Evolutionary conservation across 257 asterid genomes (phyloP), one percentile per base, ranked within the genome.

Genomic region (Nicotiana undulata): DNA sequence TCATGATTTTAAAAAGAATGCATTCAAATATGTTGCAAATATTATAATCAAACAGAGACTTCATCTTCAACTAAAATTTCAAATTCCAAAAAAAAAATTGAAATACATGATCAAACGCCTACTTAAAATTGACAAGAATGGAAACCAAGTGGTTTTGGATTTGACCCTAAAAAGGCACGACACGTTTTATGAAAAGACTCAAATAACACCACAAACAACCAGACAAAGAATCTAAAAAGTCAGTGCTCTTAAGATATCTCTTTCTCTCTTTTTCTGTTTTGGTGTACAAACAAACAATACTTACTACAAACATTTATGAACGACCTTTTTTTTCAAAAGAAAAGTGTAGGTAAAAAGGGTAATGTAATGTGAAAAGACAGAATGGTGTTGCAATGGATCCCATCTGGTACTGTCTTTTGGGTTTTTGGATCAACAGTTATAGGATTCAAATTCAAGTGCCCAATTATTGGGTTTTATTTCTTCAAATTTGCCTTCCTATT

Each of bases 121-220:
- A n/a, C n/a, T n/a, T n/a, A n/a, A n/a, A n/a, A n/a, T 80, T 84
- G 82, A 83, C 92, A 78, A 82, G 9, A 81, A 79, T 75, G 88
- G 82, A 74, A 75, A 34, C 55, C 59, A 28, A 64, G 72, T 31
- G 34, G 7, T 10, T 31, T 51, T 60, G 59, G 31, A 51, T n/a
- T 49, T 82, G 88, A 76, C 66, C 89, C 83, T 91, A 40, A 85
- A 91, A 91, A 91, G 91, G 82, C 81, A 83, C 89, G 49, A 88
- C 87, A 81, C 84, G 85, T 89, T 83, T 86, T 77, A 85, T 86
- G 81, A 87, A 90, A 91, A 91, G 91, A 80, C 55, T 31, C 84
- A 84, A 58, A 84, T 10, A 55, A 52, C 55, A 58, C 82, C 81
- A 82, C 82, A 81, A 74, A 76, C 26, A 22, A 56, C 26, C 81